Evolutionary conservation across 768 basidiomycete species (phyloP).

Genomic region (Piloderma croceum): DNA sequence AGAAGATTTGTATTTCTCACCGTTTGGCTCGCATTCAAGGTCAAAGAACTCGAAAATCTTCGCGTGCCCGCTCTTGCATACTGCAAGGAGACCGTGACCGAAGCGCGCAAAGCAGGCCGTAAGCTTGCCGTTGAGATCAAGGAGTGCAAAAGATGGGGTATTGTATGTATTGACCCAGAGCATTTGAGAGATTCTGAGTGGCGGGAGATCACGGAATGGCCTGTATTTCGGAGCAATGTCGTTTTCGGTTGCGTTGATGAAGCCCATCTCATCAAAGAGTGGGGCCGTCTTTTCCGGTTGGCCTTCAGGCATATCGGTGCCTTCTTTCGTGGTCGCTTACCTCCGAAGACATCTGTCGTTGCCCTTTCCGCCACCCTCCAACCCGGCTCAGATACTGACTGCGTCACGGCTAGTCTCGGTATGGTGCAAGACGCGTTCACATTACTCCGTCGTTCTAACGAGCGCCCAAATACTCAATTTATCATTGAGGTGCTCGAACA

Average conservation of each 20-base stretch:
- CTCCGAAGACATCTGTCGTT: slow-evolving; percentile 3
- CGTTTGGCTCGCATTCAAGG: not conserved
- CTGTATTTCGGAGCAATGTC: slow-evolving; percentile 6
- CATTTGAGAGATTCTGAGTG: slow-evolving; percentile 4
- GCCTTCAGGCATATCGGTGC: slow-evolving; percentile 5
- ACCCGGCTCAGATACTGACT: slow-evolving; percentile 1
- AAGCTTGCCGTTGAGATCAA: slow-evolving; percentile 3
- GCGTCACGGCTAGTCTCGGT: slow-evolving; percentile 5
- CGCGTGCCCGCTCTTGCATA: slow-evolving; percentile 3
- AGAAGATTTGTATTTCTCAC: not conserved
- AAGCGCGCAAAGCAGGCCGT: slow-evolving; percentile 6
- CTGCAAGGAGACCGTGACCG: slow-evolving; percentile 4
- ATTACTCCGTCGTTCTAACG: slow-evolving; percentile 7
- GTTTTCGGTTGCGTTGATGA: slow-evolving; percentile 6
- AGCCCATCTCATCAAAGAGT: slow-evolving; percentile 8
- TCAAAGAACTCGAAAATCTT: slow-evolving; percentile 2
- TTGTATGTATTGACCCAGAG: slow-evolving; percentile 10
- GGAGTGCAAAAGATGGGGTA: not conserved
- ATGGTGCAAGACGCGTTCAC: slow-evolving; percentile 3
- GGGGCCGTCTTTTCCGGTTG: slow-evolving; percentile 5
- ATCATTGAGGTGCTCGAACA: slow-evolving; percentile 2
- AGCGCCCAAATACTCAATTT: slow-evolving; percentile 9
- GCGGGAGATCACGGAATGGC: slow-evolving; percentile 2
- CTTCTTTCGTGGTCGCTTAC: slow-evolving; percentile 6
- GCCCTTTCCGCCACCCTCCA: slow-evolving; percentile 7